A percentile compares a stretch with the other conserved stretches of the same genome.
These are phyloP conservation scores for Leccinum huronense DNA, from an alignment of 1,284 basidiomycete genomes.

Conservation along the genomic window DNA sequence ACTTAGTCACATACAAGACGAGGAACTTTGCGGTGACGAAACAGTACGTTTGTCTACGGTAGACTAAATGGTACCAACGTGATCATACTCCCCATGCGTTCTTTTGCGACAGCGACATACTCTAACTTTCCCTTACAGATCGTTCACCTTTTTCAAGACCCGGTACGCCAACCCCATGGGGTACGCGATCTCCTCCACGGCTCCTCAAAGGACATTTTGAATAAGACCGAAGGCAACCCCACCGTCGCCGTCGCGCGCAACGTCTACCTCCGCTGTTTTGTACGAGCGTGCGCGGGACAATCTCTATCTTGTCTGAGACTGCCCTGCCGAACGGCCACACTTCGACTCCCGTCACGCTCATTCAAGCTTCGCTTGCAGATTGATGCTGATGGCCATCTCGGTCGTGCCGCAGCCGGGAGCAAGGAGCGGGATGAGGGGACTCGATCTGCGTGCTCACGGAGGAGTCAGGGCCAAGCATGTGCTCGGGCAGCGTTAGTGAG, in stretches of 20 bases:
- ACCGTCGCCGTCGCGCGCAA: constrained; percentile 97
- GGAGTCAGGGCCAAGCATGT: background rate
- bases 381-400: too few relatives aligned
- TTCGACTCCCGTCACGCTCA: too few relatives aligned
- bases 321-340: too few relatives aligned
- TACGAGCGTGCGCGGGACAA: too few relatives aligned
- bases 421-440: too few relatives aligned
- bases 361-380: too few relatives aligned
- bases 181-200: constrained; percentile 99
- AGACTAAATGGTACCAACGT: background rate
- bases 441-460: too few relatives aligned
- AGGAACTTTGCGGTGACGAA: too few relatives aligned
- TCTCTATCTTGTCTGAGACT: too few relatives aligned
- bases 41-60: too few relatives aligned
- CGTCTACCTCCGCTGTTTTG: constrained; percentile 67
- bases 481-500: background rate
- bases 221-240: constrained; percentile 97
- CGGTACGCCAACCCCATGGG: constrained; percentile 92
- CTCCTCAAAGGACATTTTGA: constrained; percentile 96
- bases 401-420: too few relatives aligned
- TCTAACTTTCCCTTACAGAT: constrained; percentile 78
- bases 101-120: constrained; percentile 46
- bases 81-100: background rate
- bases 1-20: background rate
- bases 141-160: constrained; percentile 38